Evolutionary conservation across 768 basidiomycete species (phyloP).

Genomic region (Dentipellis sp.): DNA sequence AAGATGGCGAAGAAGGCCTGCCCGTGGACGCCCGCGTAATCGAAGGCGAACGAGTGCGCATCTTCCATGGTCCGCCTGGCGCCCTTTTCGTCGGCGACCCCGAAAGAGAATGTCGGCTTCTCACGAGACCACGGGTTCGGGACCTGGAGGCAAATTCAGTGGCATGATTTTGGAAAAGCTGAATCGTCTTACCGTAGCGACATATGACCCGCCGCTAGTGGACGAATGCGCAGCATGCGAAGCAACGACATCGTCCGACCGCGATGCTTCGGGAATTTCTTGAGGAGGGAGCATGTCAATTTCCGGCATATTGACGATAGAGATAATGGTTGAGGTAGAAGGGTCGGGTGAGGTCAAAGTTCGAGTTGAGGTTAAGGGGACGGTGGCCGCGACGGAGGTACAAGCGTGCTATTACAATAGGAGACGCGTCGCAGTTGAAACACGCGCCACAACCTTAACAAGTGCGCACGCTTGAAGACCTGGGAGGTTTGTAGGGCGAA

Average conservation of each 20-base stretch:
- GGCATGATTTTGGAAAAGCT: neutral
- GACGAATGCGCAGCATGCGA: neutral
- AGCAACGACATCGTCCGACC: constrained; percentile 1
- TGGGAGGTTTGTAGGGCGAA: too few relatives aligned
- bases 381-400: neutral
- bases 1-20: constrained; percentile 99
- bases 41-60: constrained; percentile 91
- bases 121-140: constrained; percentile 69
- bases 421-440: too few relatives aligned
- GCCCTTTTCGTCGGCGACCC: constrained; percentile 79
- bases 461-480: too few relatives aligned
- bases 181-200: constrained; percentile 9
- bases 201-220: constrained; percentile 5
- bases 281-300: too few relatives aligned
- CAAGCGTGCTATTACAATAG: too few relatives aligned
- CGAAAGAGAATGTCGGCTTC: constrained; percentile 41
- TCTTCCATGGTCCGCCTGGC: constrained; percentile 95
- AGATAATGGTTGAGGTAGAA: neutral
- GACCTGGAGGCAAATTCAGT: constrained; percentile 30
- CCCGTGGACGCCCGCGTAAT: constrained; percentile 83
- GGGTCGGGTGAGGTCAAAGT: neutral
- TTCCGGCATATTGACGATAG: too few relatives aligned
- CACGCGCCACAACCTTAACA: too few relatives aligned
- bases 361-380: neutral
- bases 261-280: too few relatives aligned